Conservation (phyloP, 177 flowering plant species). For the Vitis hybrid region DNA sequence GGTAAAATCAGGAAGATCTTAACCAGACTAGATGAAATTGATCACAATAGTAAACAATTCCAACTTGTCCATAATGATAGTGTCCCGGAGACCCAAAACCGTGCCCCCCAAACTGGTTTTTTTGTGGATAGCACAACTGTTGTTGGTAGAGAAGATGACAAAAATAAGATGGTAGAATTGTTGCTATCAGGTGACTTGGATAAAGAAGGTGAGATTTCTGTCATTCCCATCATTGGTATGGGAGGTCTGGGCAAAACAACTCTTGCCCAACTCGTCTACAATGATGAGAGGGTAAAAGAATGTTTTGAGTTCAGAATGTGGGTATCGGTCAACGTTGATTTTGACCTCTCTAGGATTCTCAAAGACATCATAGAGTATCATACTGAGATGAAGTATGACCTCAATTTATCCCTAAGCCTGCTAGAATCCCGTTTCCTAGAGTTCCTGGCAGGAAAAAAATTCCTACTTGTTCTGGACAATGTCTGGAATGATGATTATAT, state of each 20-base stretch:
- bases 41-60: neutral
- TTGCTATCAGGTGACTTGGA: neutral
- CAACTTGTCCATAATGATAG: neutral
- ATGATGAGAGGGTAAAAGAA: constrained; percentile 4
- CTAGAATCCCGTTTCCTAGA: neutral
- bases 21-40: neutral
- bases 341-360: neutral
- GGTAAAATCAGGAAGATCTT: neutral
- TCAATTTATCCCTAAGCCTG: neutral
- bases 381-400: neutral
- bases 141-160: constrained; percentile 5
- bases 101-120: neutral
- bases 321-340: constrained; percentile 12
- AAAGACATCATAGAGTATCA: constrained; percentile 9
- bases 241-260: constrained; percentile 25
- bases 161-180: neutral
- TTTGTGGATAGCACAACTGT: neutral
- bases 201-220: neutral
- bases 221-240: constrained; percentile 18
- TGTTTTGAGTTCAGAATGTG: constrained; percentile 12
- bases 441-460: neutral
- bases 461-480: constrained; percentile 23
- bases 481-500: constrained; percentile 15
- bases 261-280: constrained; percentile 18
- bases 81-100: neutral